These are phyloP conservation scores for Exophiala dermatitidis DNA, from an alignment of 2,329 filamentous ascomycete species.

Conservation along the genomic window DNA sequence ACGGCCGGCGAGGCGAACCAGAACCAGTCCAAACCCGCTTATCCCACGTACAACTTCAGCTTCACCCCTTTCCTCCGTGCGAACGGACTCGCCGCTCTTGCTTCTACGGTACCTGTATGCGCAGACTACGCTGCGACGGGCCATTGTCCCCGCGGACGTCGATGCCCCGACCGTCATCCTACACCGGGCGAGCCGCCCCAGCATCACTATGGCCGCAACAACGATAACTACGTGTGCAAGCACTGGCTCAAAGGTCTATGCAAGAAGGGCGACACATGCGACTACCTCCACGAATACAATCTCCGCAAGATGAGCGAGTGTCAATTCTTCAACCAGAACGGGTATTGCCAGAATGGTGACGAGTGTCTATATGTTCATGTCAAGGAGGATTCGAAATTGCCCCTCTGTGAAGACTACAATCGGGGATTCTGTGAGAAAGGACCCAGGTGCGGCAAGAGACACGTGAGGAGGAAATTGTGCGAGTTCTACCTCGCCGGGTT, in stretches of 20 bases:
- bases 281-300: constrained; percentile 98
- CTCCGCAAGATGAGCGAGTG: constrained; percentile 97
- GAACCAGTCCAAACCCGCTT: constrained; percentile 30
- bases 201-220: constrained; percentile 27
- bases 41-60: constrained; percentile 60
- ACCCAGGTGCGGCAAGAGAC: constrained; percentile 77
- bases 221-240: constrained; percentile 75
- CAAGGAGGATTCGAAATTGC: constrained; percentile 70
- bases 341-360: constrained; percentile 93
- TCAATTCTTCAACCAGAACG: constrained; percentile 88
- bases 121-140: constrained; percentile 70
- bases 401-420: constrained; percentile 84
- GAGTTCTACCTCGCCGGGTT: constrained; percentile 86
- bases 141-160: constrained; percentile 75
- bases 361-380: constrained; percentile 92
- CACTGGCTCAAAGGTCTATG: constrained; percentile 96
- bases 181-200: constrained; percentile 40
- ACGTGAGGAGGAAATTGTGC: constrained; percentile 75
- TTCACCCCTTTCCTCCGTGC: constrained; percentile 79
- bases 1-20: constrained; percentile 6
- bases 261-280: constrained; percentile 94
- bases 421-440: constrained; percentile 90
- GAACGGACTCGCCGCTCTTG: constrained; percentile 77
- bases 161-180: constrained; percentile 77
- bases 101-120: constrained; percentile 71